Evolutionary conservation across 495 filamentous ascomycete genomes (phyloP), one percentile per base, ranked within the genome.

Genomic region (Lepraria neglecta): DNA sequence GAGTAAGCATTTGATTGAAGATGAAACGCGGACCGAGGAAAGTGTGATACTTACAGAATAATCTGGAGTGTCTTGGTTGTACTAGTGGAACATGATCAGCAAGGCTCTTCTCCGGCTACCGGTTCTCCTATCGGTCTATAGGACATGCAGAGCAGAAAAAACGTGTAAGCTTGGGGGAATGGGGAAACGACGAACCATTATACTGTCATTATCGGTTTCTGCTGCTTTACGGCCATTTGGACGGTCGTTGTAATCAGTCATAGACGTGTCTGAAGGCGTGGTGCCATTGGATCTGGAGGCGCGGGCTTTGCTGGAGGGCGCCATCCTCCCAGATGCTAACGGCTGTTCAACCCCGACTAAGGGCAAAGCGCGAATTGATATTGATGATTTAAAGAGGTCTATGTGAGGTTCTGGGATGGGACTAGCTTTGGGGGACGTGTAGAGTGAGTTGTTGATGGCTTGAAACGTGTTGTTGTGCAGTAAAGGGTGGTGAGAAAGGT

Each of bases 41-140:
- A 19, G 6, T 1, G 6, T 38, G 28, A 21, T 44, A 30, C 61
- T 65, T 79, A 83, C 82, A 62, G 89, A 90, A 68, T 88, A 91
- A 59, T 92, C 88, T 38, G 88, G 88, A 12, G 89, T 92, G 56
- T 92, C 88, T 70, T 90, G 85, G 54, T 87, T 80, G 17, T 84
- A 82, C 86, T 89, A 52, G 31, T 65, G n/a, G 42, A 33, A 56
- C 48, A 62, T 71, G 28, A 58, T 48, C 17, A 64, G 54, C 30
- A 54, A 38, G 58, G 3, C 12, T 46, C 12, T 61, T 42, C 28
- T 2, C 33, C 3, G 14, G n/a, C 3, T 48, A 19, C 42, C 4
- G n/a, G 5, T 19, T 17, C 21, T 12, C 14, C 21, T 50, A 12
- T 19, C 27, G 27, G 42, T 28, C 50, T 24, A 17, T 12, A 3